Conservation (phyloP, 1,284 basidiomycete species). For the Veloporphyrellus conicus region DNA sequence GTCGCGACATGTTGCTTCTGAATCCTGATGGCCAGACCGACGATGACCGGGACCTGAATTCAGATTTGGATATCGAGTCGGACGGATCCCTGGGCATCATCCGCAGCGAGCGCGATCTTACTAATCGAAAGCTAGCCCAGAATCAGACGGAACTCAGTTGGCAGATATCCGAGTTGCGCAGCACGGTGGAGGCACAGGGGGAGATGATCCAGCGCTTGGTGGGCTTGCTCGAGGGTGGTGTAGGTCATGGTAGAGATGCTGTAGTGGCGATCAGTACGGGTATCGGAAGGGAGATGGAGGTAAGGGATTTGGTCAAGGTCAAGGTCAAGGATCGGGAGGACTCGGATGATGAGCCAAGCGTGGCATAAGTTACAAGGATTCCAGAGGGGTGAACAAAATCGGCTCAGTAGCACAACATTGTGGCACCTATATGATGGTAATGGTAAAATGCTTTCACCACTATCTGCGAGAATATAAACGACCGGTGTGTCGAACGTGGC, state of each 20-base stretch:
- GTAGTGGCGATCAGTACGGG: background rate
- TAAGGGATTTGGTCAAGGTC: conserved; percentile 5
- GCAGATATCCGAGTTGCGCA: conserved; percentile 56
- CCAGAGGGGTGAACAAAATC: conserved; percentile 10
- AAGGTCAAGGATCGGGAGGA: conserved; percentile 8
- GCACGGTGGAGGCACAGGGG: conserved; percentile 52
- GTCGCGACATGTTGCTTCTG: background rate
- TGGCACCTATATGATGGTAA: too few species aligned
- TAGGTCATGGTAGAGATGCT: background rate
- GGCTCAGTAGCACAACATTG: background rate
- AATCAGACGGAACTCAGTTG: conserved; percentile 59
- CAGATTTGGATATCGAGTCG: background rate
- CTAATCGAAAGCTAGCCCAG: conserved; percentile 55
- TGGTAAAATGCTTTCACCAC: too few species aligned
- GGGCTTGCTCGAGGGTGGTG: conserved; percentile 9
- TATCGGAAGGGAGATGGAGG: background rate
- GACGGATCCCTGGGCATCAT: conserved; percentile 8
- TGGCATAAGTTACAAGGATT: conserved; percentile 4
- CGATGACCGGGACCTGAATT: background rate
- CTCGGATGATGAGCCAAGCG: background rate
- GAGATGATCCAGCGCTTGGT: conserved; percentile 39
- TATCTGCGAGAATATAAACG: too few species aligned
- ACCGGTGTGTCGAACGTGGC: too few species aligned
- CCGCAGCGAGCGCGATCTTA: conserved; percentile 38
- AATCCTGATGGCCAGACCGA: conserved; percentile 3